These are phyloP conservation scores for Colletotrichum sp. DNA, from an alignment of 2,329 filamentous ascomycete genomes.

Conservation along the genomic window DNA sequence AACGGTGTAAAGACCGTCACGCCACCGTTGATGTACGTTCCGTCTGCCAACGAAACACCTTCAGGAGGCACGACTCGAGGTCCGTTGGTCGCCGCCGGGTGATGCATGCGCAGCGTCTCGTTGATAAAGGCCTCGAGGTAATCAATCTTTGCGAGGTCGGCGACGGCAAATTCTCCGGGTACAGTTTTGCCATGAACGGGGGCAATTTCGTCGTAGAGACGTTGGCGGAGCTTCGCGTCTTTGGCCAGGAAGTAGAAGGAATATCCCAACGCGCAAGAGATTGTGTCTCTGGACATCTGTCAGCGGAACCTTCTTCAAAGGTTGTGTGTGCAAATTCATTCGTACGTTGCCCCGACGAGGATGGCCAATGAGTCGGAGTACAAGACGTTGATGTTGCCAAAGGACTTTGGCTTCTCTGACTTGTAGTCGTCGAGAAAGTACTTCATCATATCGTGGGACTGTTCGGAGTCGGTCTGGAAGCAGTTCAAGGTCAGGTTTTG, in stretches of 20 bases:
- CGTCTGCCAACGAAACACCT: conserved; percentile 27
- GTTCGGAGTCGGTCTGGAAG: conserved; percentile 19
- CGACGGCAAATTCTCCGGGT: conserved; percentile 20
- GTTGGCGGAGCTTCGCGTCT: background rate
- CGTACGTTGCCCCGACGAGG: conserved; percentile 26
- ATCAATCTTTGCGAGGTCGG: conserved; percentile 21
- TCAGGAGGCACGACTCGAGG: conserved; percentile 26
- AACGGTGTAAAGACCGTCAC: conserved; percentile 12
- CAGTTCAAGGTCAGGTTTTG: background rate
- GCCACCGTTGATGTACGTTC: conserved; percentile 28
- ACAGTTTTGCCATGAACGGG: conserved; percentile 19
- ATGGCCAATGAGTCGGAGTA: conserved; percentile 25
- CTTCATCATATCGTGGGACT: conserved; percentile 27
- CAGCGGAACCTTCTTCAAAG: background rate
- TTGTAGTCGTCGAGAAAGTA: conserved; percentile 26
- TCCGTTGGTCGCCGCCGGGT: conserved; percentile 29
- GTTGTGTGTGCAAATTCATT: accelerated
- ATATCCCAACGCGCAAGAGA: conserved; percentile 17
- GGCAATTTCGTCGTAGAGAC: conserved; percentile 16
- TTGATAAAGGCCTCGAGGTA: conserved; percentile 31
- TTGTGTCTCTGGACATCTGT: conserved; percentile 11
- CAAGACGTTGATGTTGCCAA: conserved; percentile 24
- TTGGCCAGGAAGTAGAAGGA: conserved; percentile 21
- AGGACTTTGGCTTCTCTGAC: conserved; percentile 24
- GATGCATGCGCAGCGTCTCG: conserved; percentile 33